Conservation (phyloP, 441 rosid species). For the Gossypium gossypioides region DNA sequence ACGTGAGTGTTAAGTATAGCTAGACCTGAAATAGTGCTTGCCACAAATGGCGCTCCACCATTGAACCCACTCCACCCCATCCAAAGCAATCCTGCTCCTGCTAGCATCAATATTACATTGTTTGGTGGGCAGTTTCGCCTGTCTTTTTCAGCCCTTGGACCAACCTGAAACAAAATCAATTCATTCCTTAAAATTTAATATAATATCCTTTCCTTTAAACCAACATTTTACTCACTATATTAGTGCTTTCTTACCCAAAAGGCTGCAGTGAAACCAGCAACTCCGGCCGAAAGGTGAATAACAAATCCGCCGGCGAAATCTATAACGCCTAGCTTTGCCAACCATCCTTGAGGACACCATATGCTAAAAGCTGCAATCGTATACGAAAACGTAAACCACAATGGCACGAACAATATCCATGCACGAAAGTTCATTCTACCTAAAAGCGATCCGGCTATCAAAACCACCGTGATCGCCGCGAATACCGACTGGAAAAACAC, state of each 20-base stretch:
- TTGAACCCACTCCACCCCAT: slow-evolving; percentile 66
- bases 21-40: slow-evolving; percentile 29
- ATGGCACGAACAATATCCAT: slow-evolving; percentile 50
- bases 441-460: slow-evolving; percentile 39
- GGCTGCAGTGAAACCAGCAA: slow-evolving; percentile 54
- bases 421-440: slow-evolving; percentile 54
- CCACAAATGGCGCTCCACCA: slow-evolving; percentile 41
- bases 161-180: slow-evolving; percentile 24
- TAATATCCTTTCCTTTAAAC: neutral
- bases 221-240: neutral
- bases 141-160: slow-evolving; percentile 41
- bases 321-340: slow-evolving; percentile 30
- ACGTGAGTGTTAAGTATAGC: slow-evolving; percentile 52
- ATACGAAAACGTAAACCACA: slow-evolving; percentile 47
- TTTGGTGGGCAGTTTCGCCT: slow-evolving; percentile 40
- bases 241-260: slow-evolving; percentile 33
- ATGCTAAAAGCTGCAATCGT: slow-evolving; percentile 40
- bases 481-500: slow-evolving; percentile 42
- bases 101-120: slow-evolving; percentile 44
- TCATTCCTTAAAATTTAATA: neutral
- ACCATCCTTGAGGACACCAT: slow-evolving; percentile 43
- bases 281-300: slow-evolving; percentile 51
- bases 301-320: slow-evolving; percentile 57
- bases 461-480: slow-evolving; percentile 46
- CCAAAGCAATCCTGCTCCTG: slow-evolving; percentile 55